Percentiles rank a stretch among this genome's conserved stretches.
Conservation (phyloP, 2,329 filamentous ascomycete species). For the Talaromyces marneffei region DNA sequence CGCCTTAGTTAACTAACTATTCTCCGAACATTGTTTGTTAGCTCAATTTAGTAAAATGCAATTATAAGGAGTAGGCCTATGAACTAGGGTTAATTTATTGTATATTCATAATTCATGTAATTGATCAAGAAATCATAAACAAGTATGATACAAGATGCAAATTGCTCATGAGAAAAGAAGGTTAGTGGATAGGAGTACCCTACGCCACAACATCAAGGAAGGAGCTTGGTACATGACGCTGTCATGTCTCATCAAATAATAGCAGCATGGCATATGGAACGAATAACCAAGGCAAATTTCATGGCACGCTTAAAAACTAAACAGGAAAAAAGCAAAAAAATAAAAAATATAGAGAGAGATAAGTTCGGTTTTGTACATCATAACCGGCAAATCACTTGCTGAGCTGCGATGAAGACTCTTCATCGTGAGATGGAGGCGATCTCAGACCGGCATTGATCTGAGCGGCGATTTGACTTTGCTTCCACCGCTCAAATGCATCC, state of each 20-base stretch:
- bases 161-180: not conserved
- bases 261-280: not conserved
- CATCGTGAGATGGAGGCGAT: slow-evolving; percentile 14
- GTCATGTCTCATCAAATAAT: slow-evolving; percentile 10
- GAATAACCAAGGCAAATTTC: not conserved
- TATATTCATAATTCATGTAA: not conserved
- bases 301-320: not conserved
- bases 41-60: too few relatives aligned
- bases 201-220: not conserved
- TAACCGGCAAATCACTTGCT: not conserved
- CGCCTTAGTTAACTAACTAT: too few relatives aligned
- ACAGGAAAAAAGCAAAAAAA: not conserved
- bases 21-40: too few relatives aligned
- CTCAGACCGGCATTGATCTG: slow-evolving; percentile 39
- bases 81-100: not conserved
- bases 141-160: not conserved
- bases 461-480: slow-evolving; percentile 42
- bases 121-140: not conserved
- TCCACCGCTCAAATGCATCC: slow-evolving; percentile 41
- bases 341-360: not conserved
- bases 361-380: not conserved
- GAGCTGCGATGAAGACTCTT: not conserved
- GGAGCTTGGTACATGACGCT: not conserved
- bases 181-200: not conserved
- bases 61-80: not conserved